phyloP scores from a whole-genome alignment of 108 stramenopile genomes.

The Schizochytrium sp. region DNA sequence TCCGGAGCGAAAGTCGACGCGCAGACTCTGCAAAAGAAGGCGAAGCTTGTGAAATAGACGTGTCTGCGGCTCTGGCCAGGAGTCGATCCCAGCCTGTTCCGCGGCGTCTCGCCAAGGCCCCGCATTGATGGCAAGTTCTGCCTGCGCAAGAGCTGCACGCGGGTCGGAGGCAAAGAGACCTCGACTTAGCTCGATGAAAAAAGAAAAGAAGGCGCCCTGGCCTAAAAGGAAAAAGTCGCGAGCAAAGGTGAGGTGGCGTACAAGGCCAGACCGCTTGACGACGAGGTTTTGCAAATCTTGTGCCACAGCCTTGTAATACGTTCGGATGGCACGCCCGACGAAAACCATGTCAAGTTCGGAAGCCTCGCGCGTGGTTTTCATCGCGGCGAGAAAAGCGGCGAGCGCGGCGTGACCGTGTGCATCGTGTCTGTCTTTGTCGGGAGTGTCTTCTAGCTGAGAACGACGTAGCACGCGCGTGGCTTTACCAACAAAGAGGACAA shows the following conservation, averaged over 20 bases:
- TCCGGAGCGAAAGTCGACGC: background rate
- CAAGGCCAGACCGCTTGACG: background rate
- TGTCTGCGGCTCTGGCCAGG: background rate
- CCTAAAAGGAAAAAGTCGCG: constrained; percentile 11
- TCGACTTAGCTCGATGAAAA: background rate
- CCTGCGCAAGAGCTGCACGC: background rate
- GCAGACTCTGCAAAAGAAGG: background rate
- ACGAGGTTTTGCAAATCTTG: background rate
- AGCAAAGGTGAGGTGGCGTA: background rate
- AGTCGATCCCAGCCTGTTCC: background rate
- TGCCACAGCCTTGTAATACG: background rate
- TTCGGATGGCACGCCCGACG: background rate
- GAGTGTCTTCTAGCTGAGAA: background rate
- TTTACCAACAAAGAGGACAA: background rate
- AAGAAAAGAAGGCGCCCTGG: background rate
- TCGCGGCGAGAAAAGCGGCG: background rate
- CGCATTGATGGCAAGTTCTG: background rate
- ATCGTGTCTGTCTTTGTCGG: background rate
- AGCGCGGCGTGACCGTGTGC: background rate
- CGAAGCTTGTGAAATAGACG: background rate
- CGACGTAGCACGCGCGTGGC: background rate
- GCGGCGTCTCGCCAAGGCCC: background rate
- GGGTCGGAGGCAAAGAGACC: background rate
- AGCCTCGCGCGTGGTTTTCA: too few species aligned
- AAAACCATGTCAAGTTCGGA: background rate